phyloP scores from a whole-genome alignment of 495 filamentous ascomycete genomes.

The Penicillium turbatum region DNA sequence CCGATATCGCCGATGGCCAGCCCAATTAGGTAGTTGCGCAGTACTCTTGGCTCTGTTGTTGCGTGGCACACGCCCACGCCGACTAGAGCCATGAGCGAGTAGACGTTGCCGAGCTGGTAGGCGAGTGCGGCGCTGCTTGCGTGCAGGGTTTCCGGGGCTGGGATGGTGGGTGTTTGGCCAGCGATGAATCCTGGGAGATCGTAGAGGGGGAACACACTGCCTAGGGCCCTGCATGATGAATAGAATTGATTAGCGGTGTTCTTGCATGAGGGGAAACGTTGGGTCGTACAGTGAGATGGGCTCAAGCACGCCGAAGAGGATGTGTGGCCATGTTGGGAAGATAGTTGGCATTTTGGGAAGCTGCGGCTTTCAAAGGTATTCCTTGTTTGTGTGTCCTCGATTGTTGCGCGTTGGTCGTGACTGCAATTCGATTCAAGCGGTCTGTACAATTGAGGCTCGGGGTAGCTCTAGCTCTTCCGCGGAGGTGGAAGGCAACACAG shows the following conservation, averaged over 20 bases:
- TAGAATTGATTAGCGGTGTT: slow-evolving; percentile 6
- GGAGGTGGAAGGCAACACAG: neutral
- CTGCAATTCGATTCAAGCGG: slow-evolving; percentile 1
- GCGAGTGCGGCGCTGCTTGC: slow-evolving; percentile 48
- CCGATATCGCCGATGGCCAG: slow-evolving; percentile 64
- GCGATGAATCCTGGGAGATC: slow-evolving; percentile 55
- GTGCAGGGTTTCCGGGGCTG: slow-evolving; percentile 25
- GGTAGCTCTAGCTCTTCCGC: neutral
- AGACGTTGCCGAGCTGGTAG: slow-evolving; percentile 64
- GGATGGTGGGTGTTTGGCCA: slow-evolving; percentile 50
- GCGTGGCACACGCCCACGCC: slow-evolving; percentile 56
- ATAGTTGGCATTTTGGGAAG: slow-evolving; percentile 32
- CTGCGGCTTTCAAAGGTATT: slow-evolving; percentile 1
- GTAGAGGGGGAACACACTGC: slow-evolving; percentile 52
- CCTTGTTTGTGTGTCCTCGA: neutral
- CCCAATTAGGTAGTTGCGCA: slow-evolving; percentile 63
- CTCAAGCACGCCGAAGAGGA: slow-evolving; percentile 54
- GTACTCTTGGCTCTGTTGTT: slow-evolving; percentile 59
- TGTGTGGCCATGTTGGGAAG: slow-evolving; percentile 40
- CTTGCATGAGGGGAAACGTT: slow-evolving; percentile 1
- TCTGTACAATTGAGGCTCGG: neutral
- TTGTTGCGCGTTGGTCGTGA: neutral
- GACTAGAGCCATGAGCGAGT: slow-evolving; percentile 59
- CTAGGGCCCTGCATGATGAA: slow-evolving; percentile 45
- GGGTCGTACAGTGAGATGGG: slow-evolving; percentile 61